Evolutionary conservation across 176 grass and related monocot species (phyloP).

Genomic region (Rhipidocladum racemiflorum): DNA sequence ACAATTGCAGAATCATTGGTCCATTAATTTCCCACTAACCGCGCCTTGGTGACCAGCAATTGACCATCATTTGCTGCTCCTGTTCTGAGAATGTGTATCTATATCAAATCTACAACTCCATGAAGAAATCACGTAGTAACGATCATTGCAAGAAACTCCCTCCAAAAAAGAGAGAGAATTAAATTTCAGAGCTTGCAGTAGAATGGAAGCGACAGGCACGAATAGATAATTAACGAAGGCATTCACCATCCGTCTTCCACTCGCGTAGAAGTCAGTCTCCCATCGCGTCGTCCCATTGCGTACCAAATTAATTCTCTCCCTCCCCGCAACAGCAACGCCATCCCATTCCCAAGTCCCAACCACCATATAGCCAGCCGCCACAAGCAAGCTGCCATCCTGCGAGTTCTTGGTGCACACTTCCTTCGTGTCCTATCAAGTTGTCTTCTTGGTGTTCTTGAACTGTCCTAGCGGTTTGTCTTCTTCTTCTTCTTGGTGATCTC

Average conservation of each 20-base stretch:
- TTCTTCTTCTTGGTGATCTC: neutral
- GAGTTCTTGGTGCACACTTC: constrained; percentile 1
- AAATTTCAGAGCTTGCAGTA: neutral
- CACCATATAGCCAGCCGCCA: constrained; percentile 47
- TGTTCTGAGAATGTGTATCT: neutral
- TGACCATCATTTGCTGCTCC: neutral
- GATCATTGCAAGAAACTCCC: neutral
- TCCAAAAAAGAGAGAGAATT: neutral
- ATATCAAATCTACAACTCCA: neutral
- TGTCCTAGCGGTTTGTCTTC: neutral
- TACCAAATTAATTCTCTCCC: constrained; percentile 40
- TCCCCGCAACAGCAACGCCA: constrained; percentile 29
- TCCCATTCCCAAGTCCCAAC: constrained; percentile 7
- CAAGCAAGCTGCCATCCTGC: constrained; percentile 10
- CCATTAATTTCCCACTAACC: constrained; percentile 9
- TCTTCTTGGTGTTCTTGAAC: neutral
- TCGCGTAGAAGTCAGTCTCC: constrained; percentile 58
- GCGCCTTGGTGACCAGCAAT: neutral
- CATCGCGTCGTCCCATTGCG: constrained; percentile 73
- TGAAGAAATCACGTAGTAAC: neutral
- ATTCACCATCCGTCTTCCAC: constrained; percentile 25
- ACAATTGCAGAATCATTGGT: neutral
- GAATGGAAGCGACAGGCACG: constrained; percentile 37
- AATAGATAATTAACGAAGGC: constrained; percentile 4
- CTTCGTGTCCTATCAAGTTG: neutral